A percentile compares a stretch with the other conserved stretches of the same genome.
Evolutionary conservation across 2,329 filamentous ascomycete species (phyloP).

Genomic region (Fusarium cicatricum): DNA sequence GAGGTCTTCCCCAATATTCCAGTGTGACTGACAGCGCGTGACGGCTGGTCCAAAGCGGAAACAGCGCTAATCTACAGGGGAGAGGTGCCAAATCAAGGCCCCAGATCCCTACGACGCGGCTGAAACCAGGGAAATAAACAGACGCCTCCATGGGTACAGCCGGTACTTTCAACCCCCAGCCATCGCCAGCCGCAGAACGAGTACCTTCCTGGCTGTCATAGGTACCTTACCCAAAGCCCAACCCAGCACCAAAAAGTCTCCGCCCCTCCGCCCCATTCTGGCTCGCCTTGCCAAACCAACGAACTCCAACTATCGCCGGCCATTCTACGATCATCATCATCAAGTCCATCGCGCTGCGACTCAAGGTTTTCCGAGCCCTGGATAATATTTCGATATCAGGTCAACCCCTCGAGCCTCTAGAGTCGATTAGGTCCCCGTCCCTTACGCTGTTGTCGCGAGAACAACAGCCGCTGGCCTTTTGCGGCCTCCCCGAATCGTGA

Average conservation of each 20-base stretch:
- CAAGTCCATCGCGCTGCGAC: conserved; percentile 20
- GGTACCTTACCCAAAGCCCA: conserved; percentile 31
- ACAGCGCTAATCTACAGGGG: conserved; percentile 16
- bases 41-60: neutral
- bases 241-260: conserved; percentile 28
- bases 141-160: conserved; percentile 11
- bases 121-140: conserved; percentile 34
- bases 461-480: neutral
- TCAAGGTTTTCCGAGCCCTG: neutral
- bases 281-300: conserved; percentile 24
- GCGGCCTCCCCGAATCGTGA: conserved; percentile 6
- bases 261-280: conserved; percentile 21
- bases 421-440: neutral
- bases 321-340: conserved; percentile 18
- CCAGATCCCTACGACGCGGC: conserved; percentile 14
- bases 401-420: neutral
- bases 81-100: conserved; percentile 5
- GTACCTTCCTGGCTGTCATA: conserved; percentile 23
- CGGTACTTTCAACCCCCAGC: conserved; percentile 21
- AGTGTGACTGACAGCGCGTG: conserved; percentile 4
- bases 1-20: too few relatives aligned
- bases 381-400: conserved; percentile 2
- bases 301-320: conserved; percentile 24
- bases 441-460: neutral
- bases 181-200: conserved; percentile 15